Evolutionary conservation across 345 rosid species (phyloP).

Genomic region (Sonneratia alba): DNA sequence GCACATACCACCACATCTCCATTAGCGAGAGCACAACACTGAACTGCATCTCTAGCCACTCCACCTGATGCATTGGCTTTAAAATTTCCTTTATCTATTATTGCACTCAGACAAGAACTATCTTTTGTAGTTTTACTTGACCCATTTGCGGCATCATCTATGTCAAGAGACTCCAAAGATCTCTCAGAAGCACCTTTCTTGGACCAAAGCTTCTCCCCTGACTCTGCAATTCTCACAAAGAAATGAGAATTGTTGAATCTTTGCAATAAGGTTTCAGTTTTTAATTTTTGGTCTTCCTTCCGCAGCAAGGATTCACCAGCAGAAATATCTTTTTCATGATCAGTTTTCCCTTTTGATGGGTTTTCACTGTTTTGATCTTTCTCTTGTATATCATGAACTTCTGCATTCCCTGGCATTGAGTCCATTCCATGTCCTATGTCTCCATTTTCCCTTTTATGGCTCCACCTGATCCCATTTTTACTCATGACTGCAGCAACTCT

Average conservation of each 20-base stretch:
- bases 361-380: slow-evolving; percentile 41
- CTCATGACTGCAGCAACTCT: slow-evolving; percentile 89
- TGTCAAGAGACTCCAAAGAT: slow-evolving; percentile 20
- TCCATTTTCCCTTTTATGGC: slow-evolving; percentile 43
- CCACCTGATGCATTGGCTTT: slow-evolving; percentile 78
- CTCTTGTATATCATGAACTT: slow-evolving; percentile 29
- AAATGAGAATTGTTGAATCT: slow-evolving; percentile 88
- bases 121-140: slow-evolving; percentile 18
- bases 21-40: slow-evolving; percentile 72
- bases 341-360: slow-evolving; percentile 37
- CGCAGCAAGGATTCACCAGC: slow-evolving; percentile 79
- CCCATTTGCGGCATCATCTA: slow-evolving; percentile 17
- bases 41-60: slow-evolving; percentile 65
- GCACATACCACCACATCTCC: slow-evolving; percentile 94
- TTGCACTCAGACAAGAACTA: slow-evolving; percentile 36
- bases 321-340: slow-evolving; percentile 41
- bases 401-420: slow-evolving; percentile 30
- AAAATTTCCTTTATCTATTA: slow-evolving; percentile 73
- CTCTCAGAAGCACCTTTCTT: slow-evolving; percentile 36
- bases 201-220: slow-evolving; percentile 82
- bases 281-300: slow-evolving; percentile 78
- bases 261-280: slow-evolving; percentile 58
- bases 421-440: slow-evolving; percentile 20
- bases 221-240: slow-evolving; percentile 87
- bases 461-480: slow-evolving; percentile 54